Evolutionary conservation across 2,329 filamentous ascomycete genomes (phyloP).

Genomic region (Alternaria novae-zelandiae): DNA sequence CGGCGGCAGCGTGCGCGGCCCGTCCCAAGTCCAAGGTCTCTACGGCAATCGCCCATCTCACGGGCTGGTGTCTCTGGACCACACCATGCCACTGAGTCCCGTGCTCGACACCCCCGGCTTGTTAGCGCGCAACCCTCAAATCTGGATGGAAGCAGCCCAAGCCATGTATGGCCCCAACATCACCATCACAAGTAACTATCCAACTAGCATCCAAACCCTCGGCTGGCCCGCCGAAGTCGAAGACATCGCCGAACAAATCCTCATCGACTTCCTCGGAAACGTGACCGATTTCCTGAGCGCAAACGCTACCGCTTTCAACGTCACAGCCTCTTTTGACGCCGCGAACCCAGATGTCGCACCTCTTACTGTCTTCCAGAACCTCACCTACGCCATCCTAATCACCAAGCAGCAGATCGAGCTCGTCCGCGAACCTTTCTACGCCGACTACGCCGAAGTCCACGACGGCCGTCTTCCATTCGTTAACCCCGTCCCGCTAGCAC

Average conservation of each 20-base stretch:
- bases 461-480: conserved; percentile 57
- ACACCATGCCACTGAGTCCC: conserved; percentile 58
- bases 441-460: conserved; percentile 56
- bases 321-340: conserved; percentile 46
- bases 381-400: conserved; percentile 57
- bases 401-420: conserved; percentile 55
- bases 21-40: conserved; percentile 56
- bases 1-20: conserved; percentile 58
- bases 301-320: conserved; percentile 45
- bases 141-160: conserved; percentile 54
- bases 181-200: conserved; percentile 51
- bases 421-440: conserved; percentile 58
- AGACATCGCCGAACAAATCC: conserved; percentile 45
- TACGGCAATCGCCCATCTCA: conserved; percentile 60
- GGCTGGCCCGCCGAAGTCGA: conserved; percentile 49
- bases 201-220: conserved; percentile 51
- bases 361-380: conserved; percentile 49
- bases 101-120: conserved; percentile 57
- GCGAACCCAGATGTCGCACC: conserved; percentile 40
- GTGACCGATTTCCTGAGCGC: conserved; percentile 53
- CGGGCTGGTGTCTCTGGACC: conserved; percentile 54
- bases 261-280: conserved; percentile 52
- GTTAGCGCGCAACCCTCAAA: conserved; percentile 52
- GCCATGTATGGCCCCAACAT: conserved; percentile 56
- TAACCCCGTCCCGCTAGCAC: conserved; percentile 56